These are phyloP conservation scores for Verbascum thapsus DNA, from an alignment of 257 asterid genomes.

Conservation along the genomic window DNA sequence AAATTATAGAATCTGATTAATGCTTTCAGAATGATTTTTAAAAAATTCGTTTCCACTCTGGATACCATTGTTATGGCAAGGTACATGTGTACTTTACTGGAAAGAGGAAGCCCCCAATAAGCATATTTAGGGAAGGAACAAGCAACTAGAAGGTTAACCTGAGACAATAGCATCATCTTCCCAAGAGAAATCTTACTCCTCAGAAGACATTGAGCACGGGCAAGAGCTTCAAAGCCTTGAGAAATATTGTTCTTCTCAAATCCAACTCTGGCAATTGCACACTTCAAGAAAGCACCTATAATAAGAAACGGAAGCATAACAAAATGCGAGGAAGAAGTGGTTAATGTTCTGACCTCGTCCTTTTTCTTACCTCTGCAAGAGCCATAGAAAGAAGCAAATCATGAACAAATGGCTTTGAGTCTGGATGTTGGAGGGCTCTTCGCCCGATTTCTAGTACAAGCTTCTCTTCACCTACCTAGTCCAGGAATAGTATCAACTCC, in stretches of 20 bases:
- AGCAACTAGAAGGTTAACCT: conserved; percentile 52
- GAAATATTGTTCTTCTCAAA: conserved; percentile 91
- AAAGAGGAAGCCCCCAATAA: conserved; percentile 16
- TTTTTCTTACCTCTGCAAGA: conserved; percentile 87
- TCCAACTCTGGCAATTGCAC: conserved; percentile 87
- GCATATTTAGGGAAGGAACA: conserved; percentile 22
- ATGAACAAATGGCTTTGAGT: conserved; percentile 78
- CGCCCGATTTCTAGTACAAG: conserved; percentile 90
- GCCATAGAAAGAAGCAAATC: conserved; percentile 96
- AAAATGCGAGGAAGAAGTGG: conserved; percentile 48
- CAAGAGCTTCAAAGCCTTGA: conserved; percentile 99
- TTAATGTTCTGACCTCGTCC: conserved; percentile 47
- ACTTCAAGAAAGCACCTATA: conserved; percentile 88
- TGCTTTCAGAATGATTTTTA: conserved; percentile 13
- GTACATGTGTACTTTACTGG: conserved; percentile 10
- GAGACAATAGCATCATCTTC: conserved; percentile 79
- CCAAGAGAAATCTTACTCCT: conserved; percentile 89
- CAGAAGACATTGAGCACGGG: conserved; percentile 92
- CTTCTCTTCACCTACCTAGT: conserved; percentile 91
- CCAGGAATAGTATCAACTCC: conserved; percentile 36
- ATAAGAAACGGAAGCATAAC: conserved; percentile 73
- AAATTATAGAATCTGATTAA: conserved; percentile 13
- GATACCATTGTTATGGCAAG: conserved; percentile 13
- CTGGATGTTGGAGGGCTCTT: conserved; percentile 75
- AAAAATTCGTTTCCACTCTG: conserved; percentile 21